A percentile compares a stretch with the other conserved stretches of the same genome.
These are phyloP conservation scores for Corallochytrium limacisporum DNA, from an alignment of 78 protist species.

Conservation along the genomic window DNA sequence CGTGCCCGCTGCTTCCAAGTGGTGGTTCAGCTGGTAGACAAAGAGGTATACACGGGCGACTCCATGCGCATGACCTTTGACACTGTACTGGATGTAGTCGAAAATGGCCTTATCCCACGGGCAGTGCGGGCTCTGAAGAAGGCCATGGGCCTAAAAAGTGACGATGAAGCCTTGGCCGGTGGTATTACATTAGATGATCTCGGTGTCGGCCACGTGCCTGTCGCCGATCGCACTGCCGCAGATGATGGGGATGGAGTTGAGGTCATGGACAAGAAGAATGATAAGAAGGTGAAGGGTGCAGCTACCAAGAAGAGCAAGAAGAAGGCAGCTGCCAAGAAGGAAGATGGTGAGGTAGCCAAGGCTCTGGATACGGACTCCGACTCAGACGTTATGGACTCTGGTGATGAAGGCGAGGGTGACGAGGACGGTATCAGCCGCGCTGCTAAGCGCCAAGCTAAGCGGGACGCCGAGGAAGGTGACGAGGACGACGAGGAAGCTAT, in stretches of 20 bases:
- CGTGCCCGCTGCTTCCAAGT: not conserved
- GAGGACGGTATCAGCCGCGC: too few relatives aligned
- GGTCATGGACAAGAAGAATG: not conserved
- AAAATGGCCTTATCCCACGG: too few relatives aligned
- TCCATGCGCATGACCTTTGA: not conserved
- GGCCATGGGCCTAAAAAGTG: too few relatives aligned
- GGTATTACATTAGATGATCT: not conserved
- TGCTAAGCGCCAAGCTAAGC: too few relatives aligned
- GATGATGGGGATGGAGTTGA: not conserved
- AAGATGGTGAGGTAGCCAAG: constrained; percentile 29
- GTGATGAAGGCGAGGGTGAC: too few relatives aligned
- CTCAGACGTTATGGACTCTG: too few relatives aligned
- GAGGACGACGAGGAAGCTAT: not conserved
- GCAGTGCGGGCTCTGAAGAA: too few relatives aligned
- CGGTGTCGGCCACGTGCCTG: constrained; percentile 11
- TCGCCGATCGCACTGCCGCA: not conserved
- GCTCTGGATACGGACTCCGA: too few relatives aligned
- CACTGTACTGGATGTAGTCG: not conserved
- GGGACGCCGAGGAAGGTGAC: too few relatives aligned
- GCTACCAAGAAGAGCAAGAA: constrained; percentile 23
- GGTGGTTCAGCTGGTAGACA: too few relatives aligned
- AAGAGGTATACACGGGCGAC: not conserved
- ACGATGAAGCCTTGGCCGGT: constrained; percentile 9
- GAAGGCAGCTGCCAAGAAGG: constrained; percentile 7
- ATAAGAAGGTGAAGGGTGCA: constrained; percentile 14